Base-by-base conservation (phyloP, 305 asterid genomes). In the Coffea humblotiana region DNA sequence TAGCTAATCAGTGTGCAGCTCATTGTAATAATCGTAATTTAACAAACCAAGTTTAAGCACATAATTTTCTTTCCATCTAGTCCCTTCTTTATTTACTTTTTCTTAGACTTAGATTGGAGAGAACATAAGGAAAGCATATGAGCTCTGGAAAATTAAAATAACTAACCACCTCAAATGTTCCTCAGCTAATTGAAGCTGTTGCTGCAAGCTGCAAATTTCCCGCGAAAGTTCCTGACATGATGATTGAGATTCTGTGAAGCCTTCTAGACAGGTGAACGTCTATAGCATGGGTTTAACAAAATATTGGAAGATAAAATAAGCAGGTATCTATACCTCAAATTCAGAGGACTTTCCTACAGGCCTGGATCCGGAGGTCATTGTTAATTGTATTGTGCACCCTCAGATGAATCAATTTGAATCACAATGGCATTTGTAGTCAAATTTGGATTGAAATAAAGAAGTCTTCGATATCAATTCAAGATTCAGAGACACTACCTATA, bases 161-260 rank as follows among this genome's bases (percentile, higher is more conserved):
- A 40, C 2, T 18, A 81, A 18, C 58, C 18, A 81, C 80, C 84
- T 81, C 60, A 58, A 71, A 37, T 76, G 74, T 76, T 58, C 80
- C 84, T 81, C 77, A 69, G 84, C 84, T 48, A 29, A 71, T 32
- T 69, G 73, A 19, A 81, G 78, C 70, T 76, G 73, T 69, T 76
- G 66, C 32, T 54, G 77, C 52, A 81, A 52, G 56, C 49, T n/a
- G 23, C 4, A 19, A 49, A 76, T 76, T 61, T 76, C 80, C 64
- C 56, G 73, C 23, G 65, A 32, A n/a, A 60, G 80, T 69, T 75
- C 77, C 83, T 76, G 80, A 76, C n/a, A 68, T 68, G 32, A 68
- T 29, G 69, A 29, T 29, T 66, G 23, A 51, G 27, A 35, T 19
- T 35, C 27, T 56, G 63, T 16, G 63, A 56, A 56, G 63, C 63